Conservation (phyloP, 208 protist species). For the Trypanosoma platydactyli region DNA sequence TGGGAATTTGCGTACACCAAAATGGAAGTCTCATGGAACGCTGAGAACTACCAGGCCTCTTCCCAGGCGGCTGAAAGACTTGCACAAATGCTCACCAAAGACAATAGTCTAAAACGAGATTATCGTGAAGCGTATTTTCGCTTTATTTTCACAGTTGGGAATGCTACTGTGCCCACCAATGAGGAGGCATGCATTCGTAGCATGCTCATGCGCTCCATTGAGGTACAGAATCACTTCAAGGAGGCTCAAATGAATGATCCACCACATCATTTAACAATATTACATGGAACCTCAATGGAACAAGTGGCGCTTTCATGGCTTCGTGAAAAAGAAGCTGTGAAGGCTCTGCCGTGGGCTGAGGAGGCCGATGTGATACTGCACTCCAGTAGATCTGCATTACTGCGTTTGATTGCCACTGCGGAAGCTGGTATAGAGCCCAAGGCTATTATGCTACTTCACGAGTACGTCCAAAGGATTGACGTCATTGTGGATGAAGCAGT, state of each 20-base stretch:
- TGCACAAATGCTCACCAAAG: slow-evolving; percentile 26
- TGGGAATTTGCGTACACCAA: slow-evolving; percentile 63
- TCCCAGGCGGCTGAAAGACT: slow-evolving; percentile 27
- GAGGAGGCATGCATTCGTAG: slow-evolving; percentile 25
- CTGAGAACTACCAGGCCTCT: slow-evolving; percentile 18
- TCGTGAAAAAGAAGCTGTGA: slow-evolving; percentile 24
- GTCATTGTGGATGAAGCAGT: slow-evolving; percentile 28
- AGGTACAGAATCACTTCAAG: slow-evolving; percentile 27
- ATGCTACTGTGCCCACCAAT: slow-evolving; percentile 3
- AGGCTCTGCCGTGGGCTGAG: slow-evolving; percentile 22
- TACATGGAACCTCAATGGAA: slow-evolving; percentile 24
- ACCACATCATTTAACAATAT: slow-evolving; percentile 19
- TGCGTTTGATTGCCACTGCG: slow-evolving; percentile 24
- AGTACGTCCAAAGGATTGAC: slow-evolving; percentile 31
- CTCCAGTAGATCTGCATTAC: slow-evolving; percentile 21
- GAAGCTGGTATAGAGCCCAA: slow-evolving; percentile 16
- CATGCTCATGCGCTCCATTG: slow-evolving; percentile 25
- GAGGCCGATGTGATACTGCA: slow-evolving; percentile 24
- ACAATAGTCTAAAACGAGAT: slow-evolving; percentile 18
- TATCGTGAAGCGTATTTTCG: slow-evolving; percentile 59
- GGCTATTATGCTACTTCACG: slow-evolving; percentile 17
- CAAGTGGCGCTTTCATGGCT: slow-evolving; percentile 34
- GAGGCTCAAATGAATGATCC: slow-evolving; percentile 7
- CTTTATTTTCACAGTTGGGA: slow-evolving; percentile 52
- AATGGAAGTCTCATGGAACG: slow-evolving; percentile 43